Percentiles rank a stretch among this genome's conserved stretches.
Conservation (phyloP, 768 basidiomycete genomes). For the Lactifluus rugatus region DNA sequence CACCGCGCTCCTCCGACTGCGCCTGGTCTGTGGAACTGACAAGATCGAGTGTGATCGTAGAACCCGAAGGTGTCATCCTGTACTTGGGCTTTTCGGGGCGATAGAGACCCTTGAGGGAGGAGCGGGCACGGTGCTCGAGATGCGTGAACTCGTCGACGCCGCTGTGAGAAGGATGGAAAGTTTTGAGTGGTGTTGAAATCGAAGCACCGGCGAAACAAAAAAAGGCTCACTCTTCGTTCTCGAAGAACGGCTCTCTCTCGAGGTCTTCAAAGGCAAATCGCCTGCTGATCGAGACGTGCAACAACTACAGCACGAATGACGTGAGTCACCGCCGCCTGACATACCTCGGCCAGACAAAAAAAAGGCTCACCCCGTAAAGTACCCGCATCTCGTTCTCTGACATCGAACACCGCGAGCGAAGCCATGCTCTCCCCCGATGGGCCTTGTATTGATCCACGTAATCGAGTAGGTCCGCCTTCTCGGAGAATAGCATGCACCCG, state of each 20-base stretch:
- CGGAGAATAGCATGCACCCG: slow-evolving; percentile 15
- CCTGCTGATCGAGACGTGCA: slow-evolving; percentile 13
- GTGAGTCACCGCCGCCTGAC: neutral
- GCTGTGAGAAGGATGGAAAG: neutral
- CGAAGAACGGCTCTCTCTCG: slow-evolving; percentile 15
- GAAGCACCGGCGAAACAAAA: neutral
- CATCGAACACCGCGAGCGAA: slow-evolving; percentile 11
- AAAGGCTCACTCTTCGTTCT: slow-evolving; percentile 12
- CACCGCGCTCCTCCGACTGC: neutral
- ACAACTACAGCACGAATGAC: neutral
- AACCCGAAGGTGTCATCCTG: slow-evolving; percentile 1
- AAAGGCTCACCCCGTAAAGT: slow-evolving; percentile 15
- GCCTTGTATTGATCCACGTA: slow-evolving; percentile 12
- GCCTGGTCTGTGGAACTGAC: slow-evolving; percentile 13
- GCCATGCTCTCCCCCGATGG: slow-evolving; percentile 11
- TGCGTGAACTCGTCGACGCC: slow-evolving; percentile 14
- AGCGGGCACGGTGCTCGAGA: slow-evolving; percentile 15
- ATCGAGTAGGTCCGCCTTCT: slow-evolving; percentile 14
- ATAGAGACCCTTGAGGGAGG: slow-evolving; percentile 8
- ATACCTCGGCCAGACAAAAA: neutral
- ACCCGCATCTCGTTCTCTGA: slow-evolving; percentile 10
- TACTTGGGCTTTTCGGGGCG: slow-evolving; percentile 19
- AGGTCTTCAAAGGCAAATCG: slow-evolving; percentile 18
- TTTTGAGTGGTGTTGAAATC: neutral
- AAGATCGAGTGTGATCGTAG: slow-evolving; percentile 9